phyloP scores from a whole-genome alignment of 352 stramenopile genomes.

The Globisporangium paddicum region DNA sequence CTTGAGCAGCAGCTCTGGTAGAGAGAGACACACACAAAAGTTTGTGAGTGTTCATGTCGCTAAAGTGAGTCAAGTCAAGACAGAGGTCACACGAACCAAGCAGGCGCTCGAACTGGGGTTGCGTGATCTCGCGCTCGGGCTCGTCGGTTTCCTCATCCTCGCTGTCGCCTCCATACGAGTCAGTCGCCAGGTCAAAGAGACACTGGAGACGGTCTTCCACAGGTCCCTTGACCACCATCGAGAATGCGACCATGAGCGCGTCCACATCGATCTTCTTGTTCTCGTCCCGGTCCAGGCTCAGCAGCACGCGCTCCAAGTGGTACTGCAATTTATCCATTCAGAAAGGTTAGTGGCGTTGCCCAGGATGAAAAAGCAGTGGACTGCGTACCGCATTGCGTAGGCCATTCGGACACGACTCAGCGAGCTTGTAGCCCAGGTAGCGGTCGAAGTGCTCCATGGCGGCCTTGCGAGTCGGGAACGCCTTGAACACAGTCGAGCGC shows the following conservation, averaged over 20 bases:
- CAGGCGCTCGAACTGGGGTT: conserved; percentile 54
- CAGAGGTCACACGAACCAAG: conserved; percentile 20
- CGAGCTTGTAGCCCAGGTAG: conserved; percentile 70
- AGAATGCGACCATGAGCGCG: conserved; percentile 75
- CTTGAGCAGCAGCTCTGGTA: conserved; percentile 48
- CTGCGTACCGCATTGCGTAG: conserved; percentile 49
- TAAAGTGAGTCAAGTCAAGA: neutral
- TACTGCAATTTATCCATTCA: conserved; percentile 31
- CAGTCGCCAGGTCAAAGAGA: conserved; percentile 65
- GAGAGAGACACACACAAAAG: neutral
- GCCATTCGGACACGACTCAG: conserved; percentile 45
- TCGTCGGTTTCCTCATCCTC: conserved; percentile 6
- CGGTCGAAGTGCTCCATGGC: conserved; percentile 75
- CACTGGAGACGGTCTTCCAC: conserved; percentile 67
- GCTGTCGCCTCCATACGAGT: conserved; percentile 17
- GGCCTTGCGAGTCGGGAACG: conserved; percentile 63
- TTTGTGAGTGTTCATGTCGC: neutral
- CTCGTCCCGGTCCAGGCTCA: conserved; percentile 54
- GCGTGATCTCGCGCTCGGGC: conserved; percentile 44
- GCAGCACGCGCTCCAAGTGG: conserved; percentile 70
- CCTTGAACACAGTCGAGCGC: conserved; percentile 34
- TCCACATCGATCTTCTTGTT: conserved; percentile 64
- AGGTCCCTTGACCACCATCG: conserved; percentile 70
- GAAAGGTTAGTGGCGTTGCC: neutral
- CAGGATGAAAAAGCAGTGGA: neutral